Evolutionary conservation across 2,329 filamentous ascomycete genomes (phyloP).

Genomic region (Aureobasidium lini): DNA sequence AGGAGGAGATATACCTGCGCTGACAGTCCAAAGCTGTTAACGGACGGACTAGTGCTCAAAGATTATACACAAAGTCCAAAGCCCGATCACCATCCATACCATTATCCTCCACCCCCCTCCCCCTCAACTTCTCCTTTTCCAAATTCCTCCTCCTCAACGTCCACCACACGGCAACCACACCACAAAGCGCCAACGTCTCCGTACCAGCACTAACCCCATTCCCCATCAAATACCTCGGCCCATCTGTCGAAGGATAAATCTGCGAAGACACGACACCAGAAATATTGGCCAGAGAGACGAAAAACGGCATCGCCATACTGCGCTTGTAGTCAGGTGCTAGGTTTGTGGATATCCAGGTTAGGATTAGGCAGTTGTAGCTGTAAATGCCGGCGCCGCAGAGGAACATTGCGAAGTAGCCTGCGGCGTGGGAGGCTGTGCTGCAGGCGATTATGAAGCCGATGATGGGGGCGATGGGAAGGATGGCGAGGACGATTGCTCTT

Average conservation of each 20-base stretch:
- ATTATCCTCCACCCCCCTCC: constrained; percentile 17
- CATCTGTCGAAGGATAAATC: constrained; percentile 24
- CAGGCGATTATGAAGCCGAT: constrained; percentile 29
- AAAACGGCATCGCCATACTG: constrained; percentile 25
- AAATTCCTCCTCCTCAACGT: constrained; percentile 21
- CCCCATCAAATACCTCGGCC: constrained; percentile 23
- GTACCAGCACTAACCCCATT: constrained; percentile 22
- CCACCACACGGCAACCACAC: constrained; percentile 20
- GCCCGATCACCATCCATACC: constrained; percentile 13
- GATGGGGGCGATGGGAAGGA: constrained; percentile 24
- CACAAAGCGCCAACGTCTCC: constrained; percentile 20
- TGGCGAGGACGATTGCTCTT: constrained; percentile 25
- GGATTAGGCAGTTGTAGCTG: constrained; percentile 19
- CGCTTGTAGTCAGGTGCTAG: constrained; percentile 28
- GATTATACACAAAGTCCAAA: constrained; percentile 16
- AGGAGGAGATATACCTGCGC: neutral
- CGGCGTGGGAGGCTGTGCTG: constrained; percentile 21
- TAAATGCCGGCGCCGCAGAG: constrained; percentile 24
- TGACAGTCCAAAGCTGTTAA: too few species aligned
- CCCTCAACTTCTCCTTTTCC: constrained; percentile 23
- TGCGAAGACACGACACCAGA: constrained; percentile 26
- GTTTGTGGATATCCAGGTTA: constrained; percentile 29
- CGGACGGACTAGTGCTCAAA: neutral
- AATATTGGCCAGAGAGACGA: constrained; percentile 25
- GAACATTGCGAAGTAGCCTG: constrained; percentile 22